Evolutionary conservation across 2,329 filamentous ascomycete genomes (phyloP).

Genomic region (Ambrosiella cleistominuta): DNA sequence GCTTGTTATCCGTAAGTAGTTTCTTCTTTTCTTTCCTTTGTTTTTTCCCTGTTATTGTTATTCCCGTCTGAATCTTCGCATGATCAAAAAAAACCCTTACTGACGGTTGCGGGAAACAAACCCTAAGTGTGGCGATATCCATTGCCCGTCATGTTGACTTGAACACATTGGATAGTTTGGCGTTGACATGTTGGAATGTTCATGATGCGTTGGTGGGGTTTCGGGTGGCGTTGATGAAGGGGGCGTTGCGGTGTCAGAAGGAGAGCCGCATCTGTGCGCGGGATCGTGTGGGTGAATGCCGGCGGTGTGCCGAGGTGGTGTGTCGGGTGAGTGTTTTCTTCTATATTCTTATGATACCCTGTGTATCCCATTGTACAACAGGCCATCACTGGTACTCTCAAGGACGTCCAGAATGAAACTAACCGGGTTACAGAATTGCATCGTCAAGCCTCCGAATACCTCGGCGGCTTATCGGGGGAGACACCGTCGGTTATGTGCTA

Average conservation of each 20-base stretch:
- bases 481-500: conserved; percentile 62
- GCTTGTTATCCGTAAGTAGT: conserved; percentile 22
- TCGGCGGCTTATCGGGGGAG: conserved; percentile 48
- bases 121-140: conserved; percentile 51
- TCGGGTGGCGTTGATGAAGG: conserved; percentile 51
- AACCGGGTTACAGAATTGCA: conserved; percentile 52
- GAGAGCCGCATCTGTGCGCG: conserved; percentile 45
- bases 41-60: not conserved
- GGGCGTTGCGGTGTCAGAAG: conserved; percentile 61
- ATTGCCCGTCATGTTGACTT: conserved; percentile 67
- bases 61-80: not conserved
- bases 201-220: conserved; percentile 64
- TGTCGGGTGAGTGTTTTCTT: conserved; percentile 51
- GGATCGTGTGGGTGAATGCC: conserved; percentile 72
- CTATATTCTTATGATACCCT: not conserved
- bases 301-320: conserved; percentile 57
- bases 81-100: not conserved
- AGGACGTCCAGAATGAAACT: too few relatives aligned
- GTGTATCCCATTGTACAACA: too few relatives aligned
- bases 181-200: conserved; percentile 64
- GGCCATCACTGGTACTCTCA: too few relatives aligned
- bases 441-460: conserved; percentile 60
- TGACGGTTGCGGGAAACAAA: not conserved
- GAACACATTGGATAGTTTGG: conserved; percentile 69
- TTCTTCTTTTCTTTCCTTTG: not conserved